Evolutionary conservation across 2,329 filamentous ascomycete species (phyloP).

Genomic region (Arthrinium phaeospermum): DNA sequence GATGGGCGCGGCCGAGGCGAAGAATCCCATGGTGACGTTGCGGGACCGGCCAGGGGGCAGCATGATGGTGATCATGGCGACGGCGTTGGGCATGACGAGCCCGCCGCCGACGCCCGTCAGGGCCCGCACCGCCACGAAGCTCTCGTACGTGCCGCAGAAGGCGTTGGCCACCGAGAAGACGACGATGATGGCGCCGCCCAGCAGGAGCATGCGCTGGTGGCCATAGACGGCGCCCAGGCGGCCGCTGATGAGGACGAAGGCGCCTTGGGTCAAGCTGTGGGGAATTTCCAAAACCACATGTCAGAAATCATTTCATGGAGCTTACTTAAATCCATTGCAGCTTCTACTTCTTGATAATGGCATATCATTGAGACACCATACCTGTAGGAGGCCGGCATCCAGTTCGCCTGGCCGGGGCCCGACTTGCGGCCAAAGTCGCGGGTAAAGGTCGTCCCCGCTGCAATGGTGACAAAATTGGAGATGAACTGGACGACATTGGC

Average conservation of each 20-base stretch:
- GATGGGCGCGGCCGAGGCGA: slow-evolving; percentile 3
- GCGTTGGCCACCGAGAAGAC: slow-evolving; percentile 51
- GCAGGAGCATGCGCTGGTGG: slow-evolving; percentile 51
- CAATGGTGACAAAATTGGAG: slow-evolving; percentile 38
- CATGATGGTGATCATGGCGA: slow-evolving; percentile 17
- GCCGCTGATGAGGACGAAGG: slow-evolving; percentile 56
- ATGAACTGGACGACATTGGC: slow-evolving; percentile 35
- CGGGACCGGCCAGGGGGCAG: slow-evolving; percentile 36
- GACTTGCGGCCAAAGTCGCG: slow-evolving; percentile 34
- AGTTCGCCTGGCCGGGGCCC: slow-evolving; percentile 42
- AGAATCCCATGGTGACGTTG: slow-evolving; percentile 28
- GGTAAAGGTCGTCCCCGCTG: slow-evolving; percentile 37
- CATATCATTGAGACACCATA: slow-evolving; percentile 22
- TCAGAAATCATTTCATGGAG: neutral
- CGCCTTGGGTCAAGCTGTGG: slow-evolving; percentile 52
- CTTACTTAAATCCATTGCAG: no score
- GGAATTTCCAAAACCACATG: neutral
- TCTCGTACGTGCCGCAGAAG: slow-evolving; percentile 48
- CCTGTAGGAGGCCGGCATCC: slow-evolving; percentile 47
- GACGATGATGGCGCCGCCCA: slow-evolving; percentile 48
- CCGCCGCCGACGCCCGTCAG: slow-evolving; percentile 15
- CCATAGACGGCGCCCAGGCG: slow-evolving; percentile 59
- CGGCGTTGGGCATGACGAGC: slow-evolving; percentile 16
- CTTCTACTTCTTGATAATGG: neutral
- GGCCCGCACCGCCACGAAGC: slow-evolving; percentile 41